Evolutionary conservation across 2,329 filamentous ascomycete genomes (phyloP).

Genomic region (Tolypocladium cylindrosporum): DNA sequence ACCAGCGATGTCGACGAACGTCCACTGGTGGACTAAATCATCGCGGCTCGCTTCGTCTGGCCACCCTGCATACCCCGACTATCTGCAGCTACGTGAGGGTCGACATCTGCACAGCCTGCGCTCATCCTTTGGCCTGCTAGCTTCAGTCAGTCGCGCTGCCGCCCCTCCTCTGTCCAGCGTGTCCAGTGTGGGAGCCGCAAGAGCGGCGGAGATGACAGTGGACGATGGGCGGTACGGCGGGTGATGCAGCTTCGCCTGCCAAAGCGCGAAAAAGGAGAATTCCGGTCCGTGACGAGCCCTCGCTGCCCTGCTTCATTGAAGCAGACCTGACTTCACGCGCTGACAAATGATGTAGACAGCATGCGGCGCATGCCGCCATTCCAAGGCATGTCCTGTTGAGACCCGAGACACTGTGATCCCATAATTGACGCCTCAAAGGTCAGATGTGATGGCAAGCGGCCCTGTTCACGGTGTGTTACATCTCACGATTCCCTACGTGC

Average conservation of each 20-base stretch:
- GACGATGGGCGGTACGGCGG: neutral
- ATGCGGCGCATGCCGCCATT: conserved; percentile 14
- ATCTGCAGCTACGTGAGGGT: neutral
- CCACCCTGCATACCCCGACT: too few species aligned
- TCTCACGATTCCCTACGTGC: too few species aligned
- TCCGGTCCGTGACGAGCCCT: conserved; percentile 6
- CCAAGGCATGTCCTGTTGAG: conserved; percentile 8
- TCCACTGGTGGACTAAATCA: neutral
- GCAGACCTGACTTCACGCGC: neutral
- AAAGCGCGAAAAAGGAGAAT: conserved; percentile 9
- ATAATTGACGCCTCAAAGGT: conserved; percentile 4
- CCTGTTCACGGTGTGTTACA: conserved; percentile 13
- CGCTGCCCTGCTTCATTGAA: neutral
- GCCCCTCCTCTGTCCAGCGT: neutral
- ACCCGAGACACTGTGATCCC: neutral
- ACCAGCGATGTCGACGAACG: neutral
- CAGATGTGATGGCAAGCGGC: conserved; percentile 13
- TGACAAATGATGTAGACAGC: conserved; percentile 10
- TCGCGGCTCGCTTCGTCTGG: neutral
- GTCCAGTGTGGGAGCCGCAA: neutral
- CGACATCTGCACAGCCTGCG: neutral
- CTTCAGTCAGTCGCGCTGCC: neutral
- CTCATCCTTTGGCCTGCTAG: too few species aligned
- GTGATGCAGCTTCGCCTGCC: neutral
- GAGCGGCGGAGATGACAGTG: neutral